Base-by-base conservation (phyloP, 805 yeast species). In the Pichia eremophila region DNA sequence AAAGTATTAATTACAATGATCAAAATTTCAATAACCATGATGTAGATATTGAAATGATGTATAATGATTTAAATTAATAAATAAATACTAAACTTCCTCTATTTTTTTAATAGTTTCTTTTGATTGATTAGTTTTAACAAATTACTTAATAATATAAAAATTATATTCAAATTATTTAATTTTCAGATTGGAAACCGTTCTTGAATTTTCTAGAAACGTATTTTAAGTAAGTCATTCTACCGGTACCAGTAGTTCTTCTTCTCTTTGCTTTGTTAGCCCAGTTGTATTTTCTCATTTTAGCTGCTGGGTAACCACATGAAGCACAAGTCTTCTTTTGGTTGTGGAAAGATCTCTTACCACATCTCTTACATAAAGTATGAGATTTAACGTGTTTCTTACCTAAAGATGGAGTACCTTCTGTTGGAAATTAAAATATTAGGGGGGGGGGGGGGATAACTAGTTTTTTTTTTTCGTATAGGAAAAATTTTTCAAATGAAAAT, bases 301-400 rank as follows among this genome's bases (percentile, higher is more conserved):
- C 98, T 69, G 98, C 88, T 78, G 99, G 99, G 85, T 93, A 93
- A 70, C 99, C 99, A 80, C 99, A 93, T 63, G 93, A 76, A 73
- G 98, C 73, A 80, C 99, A 93, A 68, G 96, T 88, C 83, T 87
- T 86, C 95, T 91, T 93, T 81, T 93, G 99, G 73, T 84, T 77
- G 80, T 93, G 98, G 95, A 91, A 91, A 55, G 96, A 84, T 81
- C 98, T 95, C 71, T 81, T 78, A 70, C 98, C 98, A 81, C 99
- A 93, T 85, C 95, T 85, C 81, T 85, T 88, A 83, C 99, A 93
- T 76, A 90, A 80, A 72, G 95, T 85, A 88, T 93, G 99, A 72
- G 98, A 85, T 81, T 93, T 93, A 91, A 86, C 90, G 87, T 93
- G 97, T 77, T 93, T 89, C 81, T 91, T 91, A 83, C 99, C 99